A percentile compares a stretch with the other conserved stretches of the same genome.
phyloP scores from a whole-genome alignment of 495 filamentous ascomycete species.

The Bombardia bombarda region DNA sequence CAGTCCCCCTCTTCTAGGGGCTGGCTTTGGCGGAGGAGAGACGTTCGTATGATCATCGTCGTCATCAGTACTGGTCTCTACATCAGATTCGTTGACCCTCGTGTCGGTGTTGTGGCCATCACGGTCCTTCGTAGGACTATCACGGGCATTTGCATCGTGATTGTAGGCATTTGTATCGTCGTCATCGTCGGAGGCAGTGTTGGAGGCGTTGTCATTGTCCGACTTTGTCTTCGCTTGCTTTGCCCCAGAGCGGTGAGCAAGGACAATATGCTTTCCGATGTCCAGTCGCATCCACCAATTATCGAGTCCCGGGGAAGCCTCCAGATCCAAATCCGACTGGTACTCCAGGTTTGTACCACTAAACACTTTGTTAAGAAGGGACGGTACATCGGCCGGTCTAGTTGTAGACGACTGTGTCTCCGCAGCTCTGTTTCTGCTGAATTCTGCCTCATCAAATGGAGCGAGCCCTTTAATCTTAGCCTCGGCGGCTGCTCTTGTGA shows the following conservation, averaged over 20 bases:
- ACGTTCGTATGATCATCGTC: neutral
- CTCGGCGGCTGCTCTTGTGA: conserved; percentile 37
- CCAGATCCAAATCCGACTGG: conserved; percentile 15
- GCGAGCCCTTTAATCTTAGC: conserved; percentile 48
- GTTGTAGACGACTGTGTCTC: conserved; percentile 12
- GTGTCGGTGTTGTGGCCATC: too few species aligned
- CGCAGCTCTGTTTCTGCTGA: conserved; percentile 31
- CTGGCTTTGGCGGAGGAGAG: conserved; percentile 12
- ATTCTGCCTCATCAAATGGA: conserved; percentile 40
- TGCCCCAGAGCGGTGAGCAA: conserved; percentile 13
- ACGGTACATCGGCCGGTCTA: conserved; percentile 23
- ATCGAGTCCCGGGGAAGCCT: conserved; percentile 25
- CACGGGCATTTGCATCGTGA: too few species aligned
- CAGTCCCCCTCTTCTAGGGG: conserved; percentile 21
- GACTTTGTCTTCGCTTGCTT: conserved; percentile 1
- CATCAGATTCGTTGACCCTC: too few species aligned
- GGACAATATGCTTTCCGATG: conserved; percentile 16
- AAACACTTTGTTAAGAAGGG: conserved; percentile 30
- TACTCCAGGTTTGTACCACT: conserved; percentile 19
- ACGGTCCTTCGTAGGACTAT: too few species aligned
- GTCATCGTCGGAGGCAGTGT: conserved; percentile 35
- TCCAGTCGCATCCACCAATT: conserved; percentile 45
- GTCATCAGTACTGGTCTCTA: too few species aligned
- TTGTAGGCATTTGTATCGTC: too few species aligned
- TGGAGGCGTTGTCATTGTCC: conserved; percentile 32